Evolutionary conservation across 805 yeast genomes (phyloP).

Genomic region (Metschnikowia gruessii): DNA sequence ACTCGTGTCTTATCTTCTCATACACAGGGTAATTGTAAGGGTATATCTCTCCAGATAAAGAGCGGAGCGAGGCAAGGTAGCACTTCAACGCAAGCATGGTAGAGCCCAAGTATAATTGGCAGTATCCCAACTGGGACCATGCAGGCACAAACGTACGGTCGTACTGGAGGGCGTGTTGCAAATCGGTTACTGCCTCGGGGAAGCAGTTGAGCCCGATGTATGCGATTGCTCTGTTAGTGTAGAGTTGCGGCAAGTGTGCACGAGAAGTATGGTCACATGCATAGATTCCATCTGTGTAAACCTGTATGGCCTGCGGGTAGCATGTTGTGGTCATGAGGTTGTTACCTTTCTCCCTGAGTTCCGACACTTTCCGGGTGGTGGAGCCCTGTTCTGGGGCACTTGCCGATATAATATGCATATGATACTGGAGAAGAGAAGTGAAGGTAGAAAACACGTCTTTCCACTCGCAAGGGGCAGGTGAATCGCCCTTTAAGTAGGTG

Average conservation of each 20-base stretch:
- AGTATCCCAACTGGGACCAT: slow-evolving; percentile 44
- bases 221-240: slow-evolving; percentile 41
- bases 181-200: slow-evolving; percentile 38
- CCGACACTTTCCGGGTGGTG: slow-evolving; percentile 4
- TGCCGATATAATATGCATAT: slow-evolving; percentile 1
- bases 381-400: not conserved
- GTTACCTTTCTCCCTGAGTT: slow-evolving; percentile 40
- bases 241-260: slow-evolving; percentile 28
- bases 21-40: slow-evolving; percentile 25
- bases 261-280: slow-evolving; percentile 18
- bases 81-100: slow-evolving; percentile 33
- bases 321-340: slow-evolving; percentile 36
- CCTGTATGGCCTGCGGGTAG: slow-evolving; percentile 39
- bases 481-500: slow-evolving; percentile 6
- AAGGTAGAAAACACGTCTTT: slow-evolving; percentile 8
- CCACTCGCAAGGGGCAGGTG: slow-evolving; percentile 7
- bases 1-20: slow-evolving; percentile 17
- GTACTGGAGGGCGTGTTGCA: slow-evolving; percentile 29
- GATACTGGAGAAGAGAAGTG: slow-evolving; percentile 9
- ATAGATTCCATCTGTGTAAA: slow-evolving; percentile 37
- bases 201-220: slow-evolving; percentile 41
- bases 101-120: slow-evolving; percentile 40
- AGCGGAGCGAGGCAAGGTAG: slow-evolving; percentile 32
- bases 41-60: slow-evolving; percentile 30
- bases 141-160: slow-evolving; percentile 40